A percentile compares a stretch with the other conserved stretches of the same genome.
These are phyloP conservation scores for Onygenales sp. DNA, from an alignment of 2,329 filamentous ascomycete genomes.

Conservation along the genomic window DNA sequence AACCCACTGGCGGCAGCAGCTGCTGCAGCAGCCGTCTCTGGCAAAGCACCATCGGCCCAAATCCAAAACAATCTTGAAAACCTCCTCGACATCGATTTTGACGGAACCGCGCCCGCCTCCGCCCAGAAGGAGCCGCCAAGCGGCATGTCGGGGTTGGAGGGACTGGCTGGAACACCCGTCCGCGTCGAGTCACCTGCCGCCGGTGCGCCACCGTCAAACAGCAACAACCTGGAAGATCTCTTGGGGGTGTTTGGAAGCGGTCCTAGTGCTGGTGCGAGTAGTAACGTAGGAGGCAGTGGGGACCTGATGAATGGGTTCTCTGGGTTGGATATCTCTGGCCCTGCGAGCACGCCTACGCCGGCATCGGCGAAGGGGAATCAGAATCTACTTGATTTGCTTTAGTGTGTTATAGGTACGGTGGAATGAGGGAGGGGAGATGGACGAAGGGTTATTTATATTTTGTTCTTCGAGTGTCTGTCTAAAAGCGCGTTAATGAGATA, in stretches of 20 bases:
- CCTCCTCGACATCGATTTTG: constrained; percentile 90
- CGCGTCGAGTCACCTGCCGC: constrained; percentile 37
- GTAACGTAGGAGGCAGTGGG: constrained; percentile 24
- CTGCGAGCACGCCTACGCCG: constrained; percentile 17
- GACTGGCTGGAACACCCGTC: constrained; percentile 48
- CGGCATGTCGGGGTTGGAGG: constrained; percentile 56
- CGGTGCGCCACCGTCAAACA: constrained; percentile 21
- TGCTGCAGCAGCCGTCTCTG: constrained; percentile 52
- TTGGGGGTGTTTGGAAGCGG: constrained; percentile 58
- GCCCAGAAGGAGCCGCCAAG: constrained; percentile 54
- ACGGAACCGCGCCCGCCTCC: constrained; percentile 85
- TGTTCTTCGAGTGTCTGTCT: not conserved
- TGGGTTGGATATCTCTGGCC: constrained; percentile 62
- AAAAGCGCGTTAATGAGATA: constrained; percentile 1
- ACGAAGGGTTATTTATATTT: not conserved
- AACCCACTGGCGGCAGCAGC: constrained; percentile 88
- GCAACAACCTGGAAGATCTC: constrained; percentile 69
- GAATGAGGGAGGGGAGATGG: not conserved
- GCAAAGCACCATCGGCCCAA: constrained; percentile 40
- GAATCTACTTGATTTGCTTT: constrained; percentile 48
- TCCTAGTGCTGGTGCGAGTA: constrained; percentile 27
- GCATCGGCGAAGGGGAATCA: constrained; percentile 39
- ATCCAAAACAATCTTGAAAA: constrained; percentile 81
- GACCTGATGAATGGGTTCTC: constrained; percentile 77
- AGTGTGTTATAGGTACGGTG: constrained; percentile 10